Base-by-base conservation (phyloP, 1,284 basidiomycete genomes). In the Fomitopsis betulina region DNA sequence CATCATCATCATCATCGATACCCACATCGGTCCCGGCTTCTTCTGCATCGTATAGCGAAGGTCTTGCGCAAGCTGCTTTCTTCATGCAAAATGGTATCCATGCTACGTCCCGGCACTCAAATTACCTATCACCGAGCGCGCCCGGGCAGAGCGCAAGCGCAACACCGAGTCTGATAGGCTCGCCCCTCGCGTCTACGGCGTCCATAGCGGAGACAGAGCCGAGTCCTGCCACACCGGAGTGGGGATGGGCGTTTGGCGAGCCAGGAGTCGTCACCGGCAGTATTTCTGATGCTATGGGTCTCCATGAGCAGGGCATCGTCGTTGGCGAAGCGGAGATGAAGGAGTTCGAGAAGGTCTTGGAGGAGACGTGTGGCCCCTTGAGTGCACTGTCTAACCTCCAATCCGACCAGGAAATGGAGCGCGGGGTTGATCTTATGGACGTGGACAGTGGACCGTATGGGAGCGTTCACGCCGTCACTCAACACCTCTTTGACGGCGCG, bases 141-240 rank as follows among this genome's bases (percentile, higher is more conserved):
- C 49, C 49, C n/a, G 30, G 49, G 19, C n/a, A 30, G 35, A 54
- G 35, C 40, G n/a, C 54, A 5, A 47, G 25, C 30, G n/a, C 51
- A n/a, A 52, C 58, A 12, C 33, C 55, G 27, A 60, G 56, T 8
- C 59, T 56, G 21, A 52, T 30, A 15, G 56, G 38, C 3, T 53
- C 51, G 23, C 75, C 74, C 0, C 64, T 70, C 19, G 68, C 73
- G 3, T 76, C 76, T 4, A 61, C 69, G 35, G 70, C 71, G 47
- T 77, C 76, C 15, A 58, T 72, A 52, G 63, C 72, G 17, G 76
- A 68, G 33, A 38, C 33, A 25, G 56, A 57, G 27, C 51, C 27
- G 23, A 49, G 39, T 17, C 67, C 74, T 12, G 58, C 61, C 6
- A 73, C 69, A 17, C 73, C 60, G 13, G 54, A 61, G 12, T 58